These are phyloP conservation scores for Lyophyllum atratum DNA, from an alignment of 768 basidiomycete species.

Conservation along the genomic window DNA sequence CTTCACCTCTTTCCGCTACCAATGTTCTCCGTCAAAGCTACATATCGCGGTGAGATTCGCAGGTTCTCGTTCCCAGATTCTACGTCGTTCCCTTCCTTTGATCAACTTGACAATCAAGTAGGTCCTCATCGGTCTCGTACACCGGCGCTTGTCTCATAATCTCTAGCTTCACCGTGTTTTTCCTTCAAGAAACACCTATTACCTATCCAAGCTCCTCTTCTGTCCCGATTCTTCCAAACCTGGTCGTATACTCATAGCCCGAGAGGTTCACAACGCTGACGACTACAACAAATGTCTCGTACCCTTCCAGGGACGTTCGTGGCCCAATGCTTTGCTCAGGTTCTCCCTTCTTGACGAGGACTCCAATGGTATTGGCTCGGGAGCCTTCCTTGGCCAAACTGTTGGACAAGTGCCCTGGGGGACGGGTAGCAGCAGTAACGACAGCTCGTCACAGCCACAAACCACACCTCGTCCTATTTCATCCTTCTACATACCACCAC, in stretches of 20 bases:
- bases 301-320: slow-evolving; percentile 51
- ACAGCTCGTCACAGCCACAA: slow-evolving; percentile 1
- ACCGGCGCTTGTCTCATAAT: slow-evolving; percentile 26
- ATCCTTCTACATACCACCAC: slow-evolving; percentile 33
- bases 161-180: slow-evolving; percentile 71
- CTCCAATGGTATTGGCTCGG: slow-evolving; percentile 31
- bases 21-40: slow-evolving; percentile 83
- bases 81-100: slow-evolving; percentile 62
- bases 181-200: slow-evolving; percentile 58
- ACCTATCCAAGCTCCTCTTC: slow-evolving; percentile 70
- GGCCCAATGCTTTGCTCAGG: slow-evolving; percentile 60
- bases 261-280: slow-evolving; percentile 55
- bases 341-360: slow-evolving; percentile 62
- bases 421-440: not conserved
- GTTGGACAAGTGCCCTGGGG: slow-evolving; percentile 8
- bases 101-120: slow-evolving; percentile 66
- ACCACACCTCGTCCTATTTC: slow-evolving; percentile 21
- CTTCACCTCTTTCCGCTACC: slow-evolving; percentile 27
- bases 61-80: slow-evolving; percentile 58
- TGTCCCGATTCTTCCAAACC: slow-evolving; percentile 57
- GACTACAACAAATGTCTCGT: slow-evolving; percentile 57
- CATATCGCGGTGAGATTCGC: slow-evolving; percentile 69
- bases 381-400: slow-evolving; percentile 1
- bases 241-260: slow-evolving; percentile 61
- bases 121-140: slow-evolving; percentile 18